Evolutionary conservation across 768 basidiomycete species (phyloP).

Genomic region (Terana coerulea): DNA sequence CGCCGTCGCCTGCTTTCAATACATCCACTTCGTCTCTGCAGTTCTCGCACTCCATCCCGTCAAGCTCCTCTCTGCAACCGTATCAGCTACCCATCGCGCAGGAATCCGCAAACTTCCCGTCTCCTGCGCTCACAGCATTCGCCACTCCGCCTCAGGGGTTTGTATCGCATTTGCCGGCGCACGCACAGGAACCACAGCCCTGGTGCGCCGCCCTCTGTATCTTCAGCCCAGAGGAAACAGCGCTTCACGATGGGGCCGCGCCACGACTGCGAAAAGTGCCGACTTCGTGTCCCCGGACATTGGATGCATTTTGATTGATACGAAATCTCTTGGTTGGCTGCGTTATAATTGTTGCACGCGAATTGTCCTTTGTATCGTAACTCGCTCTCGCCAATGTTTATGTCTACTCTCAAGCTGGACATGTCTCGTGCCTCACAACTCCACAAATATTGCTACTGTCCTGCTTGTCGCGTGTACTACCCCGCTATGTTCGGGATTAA

Average conservation of each 20-base stretch:
- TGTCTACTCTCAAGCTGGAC: too few relatives aligned
- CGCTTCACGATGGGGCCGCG: conserved; percentile 71
- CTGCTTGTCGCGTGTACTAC: too few relatives aligned
- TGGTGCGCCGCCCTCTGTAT: neutral
- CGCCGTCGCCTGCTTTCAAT: neutral
- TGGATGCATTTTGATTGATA: conserved; percentile 65
- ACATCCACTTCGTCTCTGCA: neutral
- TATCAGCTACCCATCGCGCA: neutral
- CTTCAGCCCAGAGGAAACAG: conserved; percentile 33
- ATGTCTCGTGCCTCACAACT: too few relatives aligned
- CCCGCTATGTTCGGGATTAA: too few relatives aligned
- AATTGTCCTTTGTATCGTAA: too few relatives aligned
- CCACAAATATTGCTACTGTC: too few relatives aligned
- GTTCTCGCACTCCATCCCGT: neutral
- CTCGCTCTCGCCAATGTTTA: too few relatives aligned
- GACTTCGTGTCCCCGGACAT: conserved; percentile 63
- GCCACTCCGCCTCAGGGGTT: neutral
- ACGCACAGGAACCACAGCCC: neutral
- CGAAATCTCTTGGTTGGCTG: too few relatives aligned
- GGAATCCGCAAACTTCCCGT: neutral
- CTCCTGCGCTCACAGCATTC: neutral
- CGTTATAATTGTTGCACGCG: too few relatives aligned
- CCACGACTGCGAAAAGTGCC: conserved; percentile 64
- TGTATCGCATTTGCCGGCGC: neutral
- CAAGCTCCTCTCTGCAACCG: neutral